Base-by-base conservation (phyloP, 805 yeast species). In the Pichia nanzhaoensis region DNA sequence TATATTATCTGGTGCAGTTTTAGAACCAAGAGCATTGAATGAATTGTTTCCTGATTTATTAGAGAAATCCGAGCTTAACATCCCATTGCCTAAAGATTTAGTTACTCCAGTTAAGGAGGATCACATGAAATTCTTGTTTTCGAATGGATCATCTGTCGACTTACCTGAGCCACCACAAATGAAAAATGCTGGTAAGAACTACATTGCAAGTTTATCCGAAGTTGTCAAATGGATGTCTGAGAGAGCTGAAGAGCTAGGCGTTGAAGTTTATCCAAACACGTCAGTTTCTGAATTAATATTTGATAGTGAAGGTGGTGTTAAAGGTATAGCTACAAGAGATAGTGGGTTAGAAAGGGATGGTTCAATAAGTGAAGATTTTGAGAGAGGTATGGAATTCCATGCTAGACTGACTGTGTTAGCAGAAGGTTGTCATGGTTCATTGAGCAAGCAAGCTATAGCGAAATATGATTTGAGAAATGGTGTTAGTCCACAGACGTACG, bases 381-480 rank as follows among this genome's bases (percentile, higher is more conserved):
- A 93, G 65, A 75, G 95, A 52, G 99, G 99, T 21, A 86, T 93
- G 96, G 98, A 88, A 64, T 93, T 93, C 64, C 93, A 83, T 55
- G 87, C 99, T 4, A 78, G 93, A 55, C 71, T 82, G 48, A 90
- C 97, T 0, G 84, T 93, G 16, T 73, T 93, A 28, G 96, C 96
- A 5, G 99, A 93, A 67, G 99, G 99, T n/a, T 93, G 99, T 61
- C 98, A 90, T 65, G 99, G 99, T 0, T 89, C 96, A 1, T 69
- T 93, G 44, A 73, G 90, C 12, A 91, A 93, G 61, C 77, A 84
- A 59, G 82, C 78, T 0, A 82, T 91, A 43, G 68, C 73, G 44
- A 78, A 81, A 55, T 91, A 67, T 64, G 71, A 80, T 36, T 67
- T 93, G 49, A 77, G 97, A 47, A 71, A 74, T 41, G 75, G 77